A percentile compares a stretch with the other conserved stretches of the same genome.
phyloP scores from a whole-genome alignment of 768 basidiomycete species.

The Amanita polypyramis region DNA sequence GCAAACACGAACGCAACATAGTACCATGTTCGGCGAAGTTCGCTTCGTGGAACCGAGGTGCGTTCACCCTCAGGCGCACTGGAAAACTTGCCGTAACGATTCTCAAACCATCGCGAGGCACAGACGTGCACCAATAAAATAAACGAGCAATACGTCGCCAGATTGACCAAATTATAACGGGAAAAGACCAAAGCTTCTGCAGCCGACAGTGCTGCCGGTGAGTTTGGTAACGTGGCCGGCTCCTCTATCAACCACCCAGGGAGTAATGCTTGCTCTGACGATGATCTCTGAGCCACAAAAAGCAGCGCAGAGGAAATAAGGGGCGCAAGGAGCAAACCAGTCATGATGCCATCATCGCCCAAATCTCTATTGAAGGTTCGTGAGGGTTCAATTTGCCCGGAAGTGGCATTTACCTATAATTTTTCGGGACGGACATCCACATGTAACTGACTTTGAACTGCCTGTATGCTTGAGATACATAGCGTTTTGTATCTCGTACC shows the following conservation, averaged over 20 bases:
- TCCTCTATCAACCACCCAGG: slow-evolving; percentile 70
- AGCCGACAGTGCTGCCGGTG: slow-evolving; percentile 30
- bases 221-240: slow-evolving; percentile 43
- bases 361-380: slow-evolving; percentile 42
- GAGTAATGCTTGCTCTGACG: slow-evolving; percentile 31
- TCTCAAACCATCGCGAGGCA: slow-evolving; percentile 70
- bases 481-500: slow-evolving; percentile 29
- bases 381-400: neutral
- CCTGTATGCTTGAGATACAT: slow-evolving; percentile 15
- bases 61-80: slow-evolving; percentile 55
- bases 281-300: slow-evolving; percentile 26
- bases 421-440: slow-evolving; percentile 89
- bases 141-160: slow-evolving; percentile 71
- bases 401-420: slow-evolving; percentile 50
- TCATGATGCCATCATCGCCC: slow-evolving; percentile 77
- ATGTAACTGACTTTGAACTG: slow-evolving; percentile 58
- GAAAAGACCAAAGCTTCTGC: slow-evolving; percentile 51
- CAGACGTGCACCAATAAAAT: slow-evolving; percentile 72
- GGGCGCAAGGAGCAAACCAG: slow-evolving; percentile 76
- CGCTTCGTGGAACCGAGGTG: slow-evolving; percentile 66
- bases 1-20: slow-evolving; percentile 56
- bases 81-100: slow-evolving; percentile 27
- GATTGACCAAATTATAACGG: slow-evolving; percentile 67
- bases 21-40: slow-evolving; percentile 48
- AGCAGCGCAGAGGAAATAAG: slow-evolving; percentile 66